A percentile compares a stretch with the other conserved stretches of the same genome.
Evolutionary conservation across 2,329 filamentous ascomycete genomes (phyloP).

Genomic region (Fusarium penzigii): DNA sequence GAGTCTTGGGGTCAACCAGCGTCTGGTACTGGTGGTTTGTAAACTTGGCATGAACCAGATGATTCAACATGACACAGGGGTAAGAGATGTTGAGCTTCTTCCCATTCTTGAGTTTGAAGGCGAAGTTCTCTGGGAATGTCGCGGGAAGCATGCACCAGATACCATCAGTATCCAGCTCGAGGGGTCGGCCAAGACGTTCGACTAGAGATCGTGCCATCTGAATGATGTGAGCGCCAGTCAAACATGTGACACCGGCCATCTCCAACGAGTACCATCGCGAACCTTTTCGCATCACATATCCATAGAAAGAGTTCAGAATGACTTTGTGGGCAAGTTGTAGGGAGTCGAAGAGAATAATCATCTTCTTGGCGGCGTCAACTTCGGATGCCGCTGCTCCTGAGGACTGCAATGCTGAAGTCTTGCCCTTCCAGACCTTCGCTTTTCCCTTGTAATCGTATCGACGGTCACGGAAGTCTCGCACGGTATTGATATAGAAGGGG

Average conservation of each 20-base stretch:
- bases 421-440: conserved; percentile 98
- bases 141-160: conserved; percentile 99
- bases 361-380: conserved; percentile 95
- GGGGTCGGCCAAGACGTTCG: conserved; percentile 85
- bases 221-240: conserved; percentile 95
- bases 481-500: conserved; percentile 96
- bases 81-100: conserved; percentile 98
- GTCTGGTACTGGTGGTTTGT: conserved; percentile 98
- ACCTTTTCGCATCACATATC: conserved; percentile 98
- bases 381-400: conserved; percentile 75
- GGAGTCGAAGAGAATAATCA: conserved; percentile 95
- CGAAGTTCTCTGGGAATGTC: conserved; percentile 94
- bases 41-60: conserved; percentile 90
- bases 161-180: conserved; percentile 96
- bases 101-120: conserved; percentile 90
- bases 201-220: conserved; percentile 93
- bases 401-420: conserved; percentile 83
- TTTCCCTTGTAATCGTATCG: conserved; percentile 98
- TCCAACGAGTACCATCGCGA: conserved; percentile 99
- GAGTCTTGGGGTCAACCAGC: conserved; percentile 73
- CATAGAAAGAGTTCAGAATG: conserved; percentile 98
- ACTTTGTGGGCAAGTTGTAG: conserved; percentile 97
- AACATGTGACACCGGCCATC: conserved; percentile 97
- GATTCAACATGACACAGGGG: conserved; percentile 98
- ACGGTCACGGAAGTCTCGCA: conserved; percentile 93